Evolutionary conservation across 495 filamentous ascomycete genomes (phyloP), one percentile per base, ranked within the genome.

Genomic region (Bombardia bombarda): DNA sequence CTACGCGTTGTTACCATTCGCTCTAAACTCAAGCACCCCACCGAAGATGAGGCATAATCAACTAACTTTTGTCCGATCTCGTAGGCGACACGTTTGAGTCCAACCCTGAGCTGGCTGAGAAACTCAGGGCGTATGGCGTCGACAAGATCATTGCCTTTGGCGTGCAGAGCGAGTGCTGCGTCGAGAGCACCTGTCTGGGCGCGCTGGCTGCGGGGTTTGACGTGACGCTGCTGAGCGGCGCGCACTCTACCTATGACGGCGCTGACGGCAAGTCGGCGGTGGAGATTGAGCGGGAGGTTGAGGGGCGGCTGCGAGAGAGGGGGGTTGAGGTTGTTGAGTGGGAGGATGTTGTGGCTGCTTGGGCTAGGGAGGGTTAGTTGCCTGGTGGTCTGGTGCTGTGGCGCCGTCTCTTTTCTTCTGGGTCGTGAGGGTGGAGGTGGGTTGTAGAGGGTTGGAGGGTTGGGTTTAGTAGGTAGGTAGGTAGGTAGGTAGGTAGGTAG

Each of bases 111-210:
- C 46, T 65, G 3, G 57, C 46, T 0, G n/a, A 6, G 0, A 25
- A 40, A 25, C 46, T 65, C 7, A 49, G 38, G 4, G 16, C 12
- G 1, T 3, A 10, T 5, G 57, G 49, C 5, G 41, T 65, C 13
- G 14, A 7, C 0, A 25, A 50, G 13, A 43, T 65, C 12, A 47
- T 62, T 4, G 49, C 45, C 3, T 61, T 56, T 43, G 61, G 61
- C 22, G 47, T 65, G 31, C 61, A 65, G 49, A 62, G 59, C 42
- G 61, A 65, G 43, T 53, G 45, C 36, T 65, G 61, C 42, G 61
- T 65, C 3, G 40, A 55, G 39, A 31, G 28, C 7, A 62, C 58
- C 1, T 60, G 55, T 34, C 32, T 13, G 3, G 60, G 60, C 13
- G 62, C 60, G 2, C 44, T 61, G 1, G 43, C 24, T 0, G 55